Percentiles rank a stretch among this genome's conserved stretches.
Conservation (phyloP, 306 rosid species). For the Mimosa pudica region DNA sequence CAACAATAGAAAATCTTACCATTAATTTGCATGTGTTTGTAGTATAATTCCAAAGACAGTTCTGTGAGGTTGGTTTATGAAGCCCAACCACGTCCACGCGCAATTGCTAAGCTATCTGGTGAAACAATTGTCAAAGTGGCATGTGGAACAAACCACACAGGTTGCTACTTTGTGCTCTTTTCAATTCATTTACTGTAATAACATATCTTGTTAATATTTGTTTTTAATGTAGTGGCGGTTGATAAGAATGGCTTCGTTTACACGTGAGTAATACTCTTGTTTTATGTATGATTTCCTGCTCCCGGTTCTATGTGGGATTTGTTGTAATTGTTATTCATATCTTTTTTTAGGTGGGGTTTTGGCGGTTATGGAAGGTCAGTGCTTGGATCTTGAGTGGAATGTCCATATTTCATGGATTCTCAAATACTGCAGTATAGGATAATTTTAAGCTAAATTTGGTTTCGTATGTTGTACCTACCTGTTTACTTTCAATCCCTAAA, state of each 20-base stretch:
- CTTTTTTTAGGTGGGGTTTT: constrained; percentile 84
- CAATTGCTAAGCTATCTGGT: constrained; percentile 82
- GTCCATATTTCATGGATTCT: constrained; percentile 25
- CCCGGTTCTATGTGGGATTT: constrained; percentile 11
- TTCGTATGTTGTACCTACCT: constrained; percentile 6
- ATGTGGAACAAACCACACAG: constrained; percentile 94
- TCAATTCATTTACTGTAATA: constrained; percentile 5
- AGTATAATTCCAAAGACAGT: constrained; percentile 95
- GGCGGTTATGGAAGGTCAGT: constrained; percentile 99
- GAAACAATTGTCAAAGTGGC: constrained; percentile 88
- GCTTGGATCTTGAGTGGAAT: constrained; percentile 17
- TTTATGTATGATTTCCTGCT: constrained; percentile 11
- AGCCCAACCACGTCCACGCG: constrained; percentile 95
- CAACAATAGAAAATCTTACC: constrained; percentile 27
- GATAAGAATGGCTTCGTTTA: constrained; percentile 86
- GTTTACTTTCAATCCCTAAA: constrained; percentile 20
- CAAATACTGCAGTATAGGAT: constrained; percentile 6
- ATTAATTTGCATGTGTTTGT: constrained; percentile 47
- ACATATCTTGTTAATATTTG: constrained; percentile 27
- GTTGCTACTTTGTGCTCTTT: constrained; percentile 19
- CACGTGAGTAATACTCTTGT: constrained; percentile 67
- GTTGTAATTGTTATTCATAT: constrained; percentile 29
- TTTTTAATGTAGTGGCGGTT: constrained; percentile 79
- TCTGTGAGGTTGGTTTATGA: constrained; percentile 93
- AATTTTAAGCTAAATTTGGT: not conserved